These are phyloP conservation scores for Fusarium sp. DNA, from an alignment of 2,329 filamentous ascomycete genomes.

Conservation along the genomic window DNA sequence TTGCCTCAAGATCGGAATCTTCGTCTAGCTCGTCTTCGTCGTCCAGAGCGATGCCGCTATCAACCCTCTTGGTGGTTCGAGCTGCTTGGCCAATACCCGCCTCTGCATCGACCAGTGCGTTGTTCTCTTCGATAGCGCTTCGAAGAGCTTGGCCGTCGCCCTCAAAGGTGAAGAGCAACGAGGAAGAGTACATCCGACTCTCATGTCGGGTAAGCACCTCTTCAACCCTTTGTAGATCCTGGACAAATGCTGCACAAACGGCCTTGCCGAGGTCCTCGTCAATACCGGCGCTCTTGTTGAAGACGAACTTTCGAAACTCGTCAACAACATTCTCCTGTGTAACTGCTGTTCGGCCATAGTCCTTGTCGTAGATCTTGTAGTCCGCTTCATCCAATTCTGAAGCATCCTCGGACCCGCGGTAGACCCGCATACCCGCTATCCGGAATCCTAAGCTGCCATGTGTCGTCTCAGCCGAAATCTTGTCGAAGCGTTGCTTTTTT, in stretches of 20 bases:
- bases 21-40: slow-evolving; percentile 61
- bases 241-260: slow-evolving; percentile 66
- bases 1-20: slow-evolving; percentile 63
- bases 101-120: slow-evolving; percentile 64
- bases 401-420: slow-evolving; percentile 67
- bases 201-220: slow-evolving; percentile 67
- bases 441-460: slow-evolving; percentile 72
- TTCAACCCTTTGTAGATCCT: slow-evolving; percentile 66
- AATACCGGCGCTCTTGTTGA: slow-evolving; percentile 69
- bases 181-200: slow-evolving; percentile 74
- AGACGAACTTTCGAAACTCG: slow-evolving; percentile 69
- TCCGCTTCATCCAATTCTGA: slow-evolving; percentile 66
- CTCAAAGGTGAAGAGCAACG: slow-evolving; percentile 74
- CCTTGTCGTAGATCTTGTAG: slow-evolving; percentile 73
- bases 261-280: slow-evolving; percentile 69
- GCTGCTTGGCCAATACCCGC: slow-evolving; percentile 56
- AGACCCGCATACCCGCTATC: slow-evolving; percentile 75
- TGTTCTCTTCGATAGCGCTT: slow-evolving; percentile 67
- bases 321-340: slow-evolving; percentile 67
- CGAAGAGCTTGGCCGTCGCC: slow-evolving; percentile 70
- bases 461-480: slow-evolving; percentile 70
- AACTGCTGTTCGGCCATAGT: slow-evolving; percentile 69
- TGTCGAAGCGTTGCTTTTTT: slow-evolving; percentile 72
- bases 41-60: slow-evolving; percentile 68
- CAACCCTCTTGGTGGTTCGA: slow-evolving; percentile 62